Conservation (phyloP, 2,329 filamentous ascomycete genomes). For the Tolypocladium ovalisporum region DNA sequence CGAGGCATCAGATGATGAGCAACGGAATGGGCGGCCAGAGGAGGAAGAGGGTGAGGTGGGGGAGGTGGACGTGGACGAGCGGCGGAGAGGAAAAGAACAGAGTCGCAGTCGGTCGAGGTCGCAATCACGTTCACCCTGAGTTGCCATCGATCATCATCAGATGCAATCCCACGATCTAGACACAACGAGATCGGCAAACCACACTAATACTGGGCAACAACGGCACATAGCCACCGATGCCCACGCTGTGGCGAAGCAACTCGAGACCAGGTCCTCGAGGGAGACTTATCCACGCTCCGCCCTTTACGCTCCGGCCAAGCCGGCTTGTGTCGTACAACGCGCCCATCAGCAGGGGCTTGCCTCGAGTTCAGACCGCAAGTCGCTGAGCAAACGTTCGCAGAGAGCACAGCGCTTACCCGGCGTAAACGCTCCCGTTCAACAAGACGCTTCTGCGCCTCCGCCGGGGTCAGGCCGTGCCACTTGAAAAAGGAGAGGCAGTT, state of each 20-base stretch:
- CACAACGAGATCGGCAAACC: not conserved
- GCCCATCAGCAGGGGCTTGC: not conserved
- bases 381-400: not conserved
- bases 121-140: slow-evolving; percentile 9
- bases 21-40: slow-evolving; percentile 8
- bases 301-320: too few species aligned
- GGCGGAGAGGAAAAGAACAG: slow-evolving; percentile 8
- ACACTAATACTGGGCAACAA: not conserved
- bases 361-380: not conserved
- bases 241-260: not conserved
- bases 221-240: not conserved
- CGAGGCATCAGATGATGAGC: slow-evolving; percentile 19
- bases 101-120: slow-evolving; percentile 13
- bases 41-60: slow-evolving; percentile 11
- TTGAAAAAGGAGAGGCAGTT: not conserved
- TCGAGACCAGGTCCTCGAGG: not conserved
- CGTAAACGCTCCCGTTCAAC: not conserved
- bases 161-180: not conserved
- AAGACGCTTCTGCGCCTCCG: not conserved
- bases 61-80: slow-evolving; percentile 30
- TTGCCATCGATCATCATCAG: not conserved
- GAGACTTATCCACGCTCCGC: too few species aligned
- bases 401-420: not conserved
- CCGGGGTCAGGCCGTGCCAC: not conserved
- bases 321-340: not conserved